Base-by-base conservation (phyloP, 805 yeast genomes). In the Saccharomycopsis fibuligera region DNA sequence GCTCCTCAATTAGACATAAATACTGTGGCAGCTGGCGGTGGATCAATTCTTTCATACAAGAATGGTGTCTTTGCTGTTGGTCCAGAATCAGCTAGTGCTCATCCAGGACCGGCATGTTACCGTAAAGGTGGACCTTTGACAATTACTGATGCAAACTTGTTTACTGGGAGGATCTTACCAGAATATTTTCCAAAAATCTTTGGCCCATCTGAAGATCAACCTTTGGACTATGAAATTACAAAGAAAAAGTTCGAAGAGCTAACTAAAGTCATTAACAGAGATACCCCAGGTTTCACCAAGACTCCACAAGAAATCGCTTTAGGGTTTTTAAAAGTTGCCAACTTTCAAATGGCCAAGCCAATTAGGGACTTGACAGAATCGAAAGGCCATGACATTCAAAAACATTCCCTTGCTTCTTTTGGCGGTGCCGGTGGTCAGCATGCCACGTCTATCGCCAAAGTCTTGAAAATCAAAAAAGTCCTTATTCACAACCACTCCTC, bases 361-460 rank as follows among this genome's bases (percentile, higher is more conserved):
- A 71, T 73, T 45, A 65, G 76, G 51, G 70, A 65, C 40, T 57
- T 73, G 45, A 72, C 77, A 0, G 77, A 72, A 53, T 65, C 72
- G 16, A 68, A 67, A 55, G 77, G 77, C 30, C 68, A 62, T 49
- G 69, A 64, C 50, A 68, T 68, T 16, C 54, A 69, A 43, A 67
- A 68, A 38, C 76, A 73, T 55, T 66, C 64, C 24, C 59, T 73
- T 48, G 74, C 73, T 4, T 66, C 74, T 2, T 73, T 73, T 56
- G 77, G 77, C 48, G 77, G 76, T 48, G 74, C 76, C 41, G 77
- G 76, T 51, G 74, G 75, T 27, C 77, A 73, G 57, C 70, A 70
- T 56, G 68, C 73, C 29, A 62, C 64, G n/a, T 63, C 72, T 2
- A 62, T 73, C 44, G 74, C 75, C 5, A 61, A 62, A 53, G 64